Conservation (phyloP, 1,284 basidiomycete genomes). For the Kwoniella shivajii region DNA sequence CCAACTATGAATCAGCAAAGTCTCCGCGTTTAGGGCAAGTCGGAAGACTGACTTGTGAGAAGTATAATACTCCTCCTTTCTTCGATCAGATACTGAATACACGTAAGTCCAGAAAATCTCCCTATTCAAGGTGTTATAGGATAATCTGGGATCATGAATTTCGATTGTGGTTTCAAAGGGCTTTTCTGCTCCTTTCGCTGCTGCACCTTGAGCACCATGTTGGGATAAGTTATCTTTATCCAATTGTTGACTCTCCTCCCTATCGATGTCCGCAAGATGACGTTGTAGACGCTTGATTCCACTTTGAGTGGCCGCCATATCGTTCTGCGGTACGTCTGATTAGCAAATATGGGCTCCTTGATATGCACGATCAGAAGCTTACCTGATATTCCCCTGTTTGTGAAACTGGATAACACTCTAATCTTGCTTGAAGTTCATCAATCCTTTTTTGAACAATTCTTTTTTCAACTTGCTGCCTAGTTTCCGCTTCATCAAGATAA, state of each 20-base stretch:
- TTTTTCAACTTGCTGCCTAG: slow-evolving; percentile 71
- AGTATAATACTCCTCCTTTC: slow-evolving; percentile 82
- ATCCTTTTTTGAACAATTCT: slow-evolving; percentile 63
- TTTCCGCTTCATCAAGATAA: slow-evolving; percentile 67
- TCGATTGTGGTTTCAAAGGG: slow-evolving; percentile 83
- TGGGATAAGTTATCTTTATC: no score
- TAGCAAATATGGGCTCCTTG: no score
- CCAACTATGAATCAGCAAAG: not conserved
- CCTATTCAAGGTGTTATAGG: slow-evolving; percentile 76
- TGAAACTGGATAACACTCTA: slow-evolving; percentile 12
- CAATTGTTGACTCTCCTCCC: slow-evolving; percentile 30
- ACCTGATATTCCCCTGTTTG: not conserved
- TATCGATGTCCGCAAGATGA: slow-evolving; percentile 32
- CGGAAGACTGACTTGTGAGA: slow-evolving; percentile 67
- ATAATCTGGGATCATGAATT: slow-evolving; percentile 82
- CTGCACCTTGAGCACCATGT: no score
- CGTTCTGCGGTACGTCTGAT: no score
- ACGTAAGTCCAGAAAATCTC: slow-evolving; percentile 88
- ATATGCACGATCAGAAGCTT: not conserved
- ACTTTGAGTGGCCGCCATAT: slow-evolving; percentile 14
- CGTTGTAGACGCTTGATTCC: slow-evolving; percentile 33
- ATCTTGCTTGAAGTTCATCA: slow-evolving; percentile 30
- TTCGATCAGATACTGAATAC: slow-evolving; percentile 72
- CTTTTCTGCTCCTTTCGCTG: not conserved
- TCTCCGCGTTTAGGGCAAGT: not conserved